phyloP scores from a whole-genome alignment of 108 stramenopile species.

The Nitzschia sp. region DNA sequence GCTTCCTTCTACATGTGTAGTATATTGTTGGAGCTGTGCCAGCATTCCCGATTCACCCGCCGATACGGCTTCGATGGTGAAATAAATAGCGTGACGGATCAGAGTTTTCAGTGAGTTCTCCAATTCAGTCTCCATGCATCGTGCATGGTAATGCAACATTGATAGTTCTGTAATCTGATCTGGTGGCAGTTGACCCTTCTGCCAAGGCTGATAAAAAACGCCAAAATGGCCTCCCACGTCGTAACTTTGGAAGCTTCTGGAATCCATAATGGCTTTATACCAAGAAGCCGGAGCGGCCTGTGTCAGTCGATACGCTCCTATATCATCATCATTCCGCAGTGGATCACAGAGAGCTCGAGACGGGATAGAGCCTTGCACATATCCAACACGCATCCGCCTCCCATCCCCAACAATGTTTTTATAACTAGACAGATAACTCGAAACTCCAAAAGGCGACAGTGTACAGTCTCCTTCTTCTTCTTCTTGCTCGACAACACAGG shows the following conservation, averaged over 20 bases:
- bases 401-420: background rate
- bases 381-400: background rate
- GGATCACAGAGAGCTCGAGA: background rate
- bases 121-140: constrained; percentile 11
- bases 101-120: constrained; percentile 1
- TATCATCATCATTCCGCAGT: background rate
- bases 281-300: background rate
- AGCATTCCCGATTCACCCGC: too few species aligned
- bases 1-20: too few species aligned
- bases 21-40: too few species aligned
- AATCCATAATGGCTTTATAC: background rate
- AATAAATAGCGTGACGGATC: too few species aligned
- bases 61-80: too few species aligned
- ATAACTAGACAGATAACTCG: background rate
- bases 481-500: constrained; percentile 11
- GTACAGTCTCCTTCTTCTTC: constrained; percentile 17
- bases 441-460: background rate
- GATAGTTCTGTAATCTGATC: background rate
- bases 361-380: background rate
- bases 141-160: constrained; percentile 13
- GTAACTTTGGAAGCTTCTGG: background rate
- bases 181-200: too few species aligned
- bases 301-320: background rate
- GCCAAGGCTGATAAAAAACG: background rate
- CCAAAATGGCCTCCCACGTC: constrained; percentile 4